phyloP scores from a whole-genome alignment of 176 grass and related monocot genomes.

The Sorghum bicolor region DNA sequence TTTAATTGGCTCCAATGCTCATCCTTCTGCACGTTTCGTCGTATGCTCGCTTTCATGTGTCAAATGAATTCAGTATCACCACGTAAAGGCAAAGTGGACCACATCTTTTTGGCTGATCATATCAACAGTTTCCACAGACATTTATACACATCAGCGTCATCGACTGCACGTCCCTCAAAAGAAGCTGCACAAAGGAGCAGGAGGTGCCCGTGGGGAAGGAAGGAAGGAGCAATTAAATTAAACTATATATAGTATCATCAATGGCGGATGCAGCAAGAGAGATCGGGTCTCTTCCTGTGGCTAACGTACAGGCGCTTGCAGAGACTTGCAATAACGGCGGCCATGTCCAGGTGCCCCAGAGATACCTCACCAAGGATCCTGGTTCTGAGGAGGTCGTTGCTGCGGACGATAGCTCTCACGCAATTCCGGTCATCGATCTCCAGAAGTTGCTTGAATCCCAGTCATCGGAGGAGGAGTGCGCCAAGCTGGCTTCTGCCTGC shows the following conservation, averaged over 20 bases:
- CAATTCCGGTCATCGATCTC: conserved; percentile 3
- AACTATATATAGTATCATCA: background rate
- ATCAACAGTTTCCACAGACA: too few species aligned
- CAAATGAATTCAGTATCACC: too few species aligned
- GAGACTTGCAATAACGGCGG: background rate
- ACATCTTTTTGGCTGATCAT: too few species aligned
- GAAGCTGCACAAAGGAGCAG: too few species aligned
- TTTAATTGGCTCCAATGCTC: too few species aligned
- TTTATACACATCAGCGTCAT: too few species aligned
- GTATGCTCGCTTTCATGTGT: too few species aligned
- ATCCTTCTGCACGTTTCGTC: too few species aligned
- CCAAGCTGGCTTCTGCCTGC: conserved; percentile 12
- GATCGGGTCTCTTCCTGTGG: background rate
- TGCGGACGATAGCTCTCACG: background rate
- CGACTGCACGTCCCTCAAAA: too few species aligned
- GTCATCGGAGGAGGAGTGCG: background rate
- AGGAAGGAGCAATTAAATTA: too few species aligned
- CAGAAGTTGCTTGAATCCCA: background rate
- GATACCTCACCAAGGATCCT: background rate
- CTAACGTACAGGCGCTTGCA: conserved; percentile 26
- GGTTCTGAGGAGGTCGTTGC: background rate
- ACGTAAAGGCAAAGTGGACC: too few species aligned
- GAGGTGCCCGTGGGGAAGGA: too few species aligned
- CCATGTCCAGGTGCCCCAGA: background rate
- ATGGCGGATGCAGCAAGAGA: background rate